Base-by-base conservation (phyloP, 129 eudicot genomes). In the Tanacetum coccineum region DNA sequence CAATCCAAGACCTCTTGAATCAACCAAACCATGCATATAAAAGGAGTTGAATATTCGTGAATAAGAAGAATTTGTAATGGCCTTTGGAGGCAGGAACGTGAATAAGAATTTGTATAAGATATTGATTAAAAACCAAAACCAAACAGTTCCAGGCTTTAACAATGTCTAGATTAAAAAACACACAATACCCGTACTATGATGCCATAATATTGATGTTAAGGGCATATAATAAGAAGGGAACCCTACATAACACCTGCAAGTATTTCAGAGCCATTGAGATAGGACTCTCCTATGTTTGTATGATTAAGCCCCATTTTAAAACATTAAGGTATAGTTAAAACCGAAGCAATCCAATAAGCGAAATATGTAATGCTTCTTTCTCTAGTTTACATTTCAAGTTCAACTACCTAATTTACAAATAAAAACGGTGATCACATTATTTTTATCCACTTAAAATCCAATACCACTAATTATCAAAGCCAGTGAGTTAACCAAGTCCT, bases 111-210 rank as follows among this genome's bases (percentile, higher is more conserved):
- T 70, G 73, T 67, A 48, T 18, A 48, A 28, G 51, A 61, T 47
- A 59, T 51, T 14, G n/a, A 51, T 36, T 8, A 22, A 71, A 54
- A 66, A 76, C 55, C 6, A 46, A 36, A 70, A 62, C 69, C 20
- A 45, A 18, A 63, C 19, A 28, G 72, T 48, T 50, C 22, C 30
- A 66, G 48, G 66, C 52, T 68, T 44, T 61, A 55, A 18, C 15
- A 18, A 36, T 60, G 68, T 68, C 64, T 59, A 50, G 22, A 61
- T 42, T 52, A 44, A 75, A 51, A 62, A 59, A 52, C 66, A 79
- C 81, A 61, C 80, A 75, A 65, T 72, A 79, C 67, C 84, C 82
- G 87, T 85, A 82, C 92, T 85, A 85, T 82, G 92, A 85, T 79
- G 81, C 92, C 87, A 85, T 36, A 36, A 7, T 48, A 50, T 75